These are phyloP conservation scores for Chaetothyriales sp. DNA, from an alignment of 2,329 filamentous ascomycete genomes.

Conservation along the genomic window DNA sequence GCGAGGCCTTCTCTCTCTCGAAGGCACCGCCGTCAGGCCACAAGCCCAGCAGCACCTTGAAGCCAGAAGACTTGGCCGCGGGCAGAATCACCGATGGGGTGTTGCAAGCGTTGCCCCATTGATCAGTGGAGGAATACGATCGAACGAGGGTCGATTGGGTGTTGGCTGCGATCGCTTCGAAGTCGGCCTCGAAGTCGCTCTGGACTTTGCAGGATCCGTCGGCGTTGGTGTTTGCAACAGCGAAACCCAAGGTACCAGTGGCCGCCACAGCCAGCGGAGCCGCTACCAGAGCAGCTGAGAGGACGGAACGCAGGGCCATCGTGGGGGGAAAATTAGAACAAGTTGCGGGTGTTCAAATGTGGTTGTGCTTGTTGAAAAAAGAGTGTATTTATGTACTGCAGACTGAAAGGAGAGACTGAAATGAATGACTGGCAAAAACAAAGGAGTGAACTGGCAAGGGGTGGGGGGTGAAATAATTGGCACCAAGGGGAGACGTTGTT, in stretches of 20 bases:
- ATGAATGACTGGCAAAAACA: slow-evolving; percentile 3
- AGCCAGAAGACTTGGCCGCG: slow-evolving; percentile 47
- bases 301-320: slow-evolving; percentile 32
- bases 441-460: not conserved
- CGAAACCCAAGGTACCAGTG: slow-evolving; percentile 46
- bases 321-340: slow-evolving; percentile 13
- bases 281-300: slow-evolving; percentile 28
- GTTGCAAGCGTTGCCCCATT: slow-evolving; percentile 34
- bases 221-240: slow-evolving; percentile 48
- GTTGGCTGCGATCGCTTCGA: slow-evolving; percentile 40
- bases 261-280: slow-evolving; percentile 36
- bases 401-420: slow-evolving; percentile 1
- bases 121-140: slow-evolving; percentile 49
- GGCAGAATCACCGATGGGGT: slow-evolving; percentile 48
- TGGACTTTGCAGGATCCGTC: slow-evolving; percentile 48
- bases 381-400: not conserved
- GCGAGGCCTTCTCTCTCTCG: slow-evolving; percentile 43
- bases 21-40: slow-evolving; percentile 55
- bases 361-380: not conserved
- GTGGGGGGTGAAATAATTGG: not conserved
- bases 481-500: not conserved
- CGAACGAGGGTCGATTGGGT: slow-evolving; percentile 44
- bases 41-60: slow-evolving; percentile 55
- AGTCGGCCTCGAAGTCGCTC: slow-evolving; percentile 50
- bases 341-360: not conserved